Conservation (phyloP, 106 monocot species). For the Iris macrosiphon region DNA sequence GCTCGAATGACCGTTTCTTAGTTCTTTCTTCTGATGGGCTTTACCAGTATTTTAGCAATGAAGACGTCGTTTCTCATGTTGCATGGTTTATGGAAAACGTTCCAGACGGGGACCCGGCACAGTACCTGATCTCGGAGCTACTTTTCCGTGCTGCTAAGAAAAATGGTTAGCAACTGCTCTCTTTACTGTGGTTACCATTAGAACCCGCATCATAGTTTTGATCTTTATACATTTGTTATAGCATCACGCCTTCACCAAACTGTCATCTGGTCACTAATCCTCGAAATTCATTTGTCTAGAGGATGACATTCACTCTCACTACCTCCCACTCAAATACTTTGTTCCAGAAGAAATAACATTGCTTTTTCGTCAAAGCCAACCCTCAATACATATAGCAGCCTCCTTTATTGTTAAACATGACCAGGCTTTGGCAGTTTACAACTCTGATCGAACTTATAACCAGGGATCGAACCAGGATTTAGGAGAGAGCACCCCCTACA, state of each 20-base stretch:
- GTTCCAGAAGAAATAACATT: neutral
- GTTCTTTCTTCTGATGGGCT: slow-evolving; percentile 94
- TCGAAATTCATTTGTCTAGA: neutral
- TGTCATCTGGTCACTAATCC: neutral
- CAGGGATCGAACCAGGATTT: too few relatives aligned
- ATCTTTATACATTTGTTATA: neutral
- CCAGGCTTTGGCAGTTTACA: too few relatives aligned
- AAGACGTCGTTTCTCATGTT: slow-evolving; percentile 90
- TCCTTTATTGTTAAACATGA: too few relatives aligned
- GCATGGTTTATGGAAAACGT: slow-evolving; percentile 89
- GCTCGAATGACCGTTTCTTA: slow-evolving; percentile 62
- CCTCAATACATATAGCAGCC: too few relatives aligned
- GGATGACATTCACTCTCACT: too few relatives aligned
- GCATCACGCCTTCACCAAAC: neutral
- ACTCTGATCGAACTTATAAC: neutral
- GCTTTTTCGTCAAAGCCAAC: too few relatives aligned
- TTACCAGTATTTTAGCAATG: slow-evolving; percentile 97
- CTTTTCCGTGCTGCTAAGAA: slow-evolving; percentile 88
- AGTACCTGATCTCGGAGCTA: slow-evolving; percentile 85
- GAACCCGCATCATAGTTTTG: neutral
- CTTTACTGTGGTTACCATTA: neutral
- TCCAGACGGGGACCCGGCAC: slow-evolving; percentile 94
- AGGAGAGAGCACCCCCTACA: neutral
- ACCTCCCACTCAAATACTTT: too few relatives aligned
- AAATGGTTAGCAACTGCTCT: slow-evolving; percentile 40